Percentiles rank a stretch among this genome's conserved stretches.
Conservation (phyloP, 495 filamentous ascomycete genomes). For the Trichocladium uniseriatum region DNA sequence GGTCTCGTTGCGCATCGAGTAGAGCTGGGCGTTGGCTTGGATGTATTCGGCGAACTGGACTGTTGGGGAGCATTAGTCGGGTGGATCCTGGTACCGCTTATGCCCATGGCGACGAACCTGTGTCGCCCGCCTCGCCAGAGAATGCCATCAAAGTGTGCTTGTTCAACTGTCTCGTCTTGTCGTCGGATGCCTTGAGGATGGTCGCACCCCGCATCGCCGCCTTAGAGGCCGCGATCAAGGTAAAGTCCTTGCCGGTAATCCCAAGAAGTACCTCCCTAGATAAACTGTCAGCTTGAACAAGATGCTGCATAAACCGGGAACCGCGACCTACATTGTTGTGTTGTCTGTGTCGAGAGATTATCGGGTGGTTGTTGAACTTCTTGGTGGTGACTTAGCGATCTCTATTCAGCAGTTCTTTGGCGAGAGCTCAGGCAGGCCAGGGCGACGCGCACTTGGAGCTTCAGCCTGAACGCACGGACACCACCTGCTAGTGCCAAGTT, state of each 20-base stretch:
- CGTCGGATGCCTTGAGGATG: conserved; percentile 89
- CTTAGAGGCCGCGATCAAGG: conserved; percentile 93
- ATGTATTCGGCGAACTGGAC: conserved; percentile 99
- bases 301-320: too few species aligned
- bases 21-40: conserved; percentile 95
- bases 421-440: conserved; percentile 1
- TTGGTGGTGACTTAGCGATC: conserved; percentile 1
- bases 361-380: conserved; percentile 1
- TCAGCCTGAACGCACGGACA: conserved; percentile 6
- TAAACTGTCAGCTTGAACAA: neutral
- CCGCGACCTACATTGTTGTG: conserved; percentile 15
- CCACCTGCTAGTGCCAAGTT: neutral
- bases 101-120: conserved; percentile 46
- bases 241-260: conserved; percentile 98
- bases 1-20: conserved; percentile 93
- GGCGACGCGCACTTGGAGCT: conserved; percentile 12
- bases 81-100: neutral
- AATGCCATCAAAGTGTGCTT: conserved; percentile 94
- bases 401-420: conserved; percentile 16
- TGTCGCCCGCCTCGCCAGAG: conserved; percentile 92
- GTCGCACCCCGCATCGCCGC: conserved; percentile 95
- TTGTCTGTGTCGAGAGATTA: neutral
- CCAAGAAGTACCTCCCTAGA: conserved; percentile 93
- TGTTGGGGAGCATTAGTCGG: conserved; percentile 35
- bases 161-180: conserved; percentile 89